Evolutionary conservation across 176 grass and related monocot genomes (phyloP).

Genomic region (Oropetium thomaeum): DNA sequence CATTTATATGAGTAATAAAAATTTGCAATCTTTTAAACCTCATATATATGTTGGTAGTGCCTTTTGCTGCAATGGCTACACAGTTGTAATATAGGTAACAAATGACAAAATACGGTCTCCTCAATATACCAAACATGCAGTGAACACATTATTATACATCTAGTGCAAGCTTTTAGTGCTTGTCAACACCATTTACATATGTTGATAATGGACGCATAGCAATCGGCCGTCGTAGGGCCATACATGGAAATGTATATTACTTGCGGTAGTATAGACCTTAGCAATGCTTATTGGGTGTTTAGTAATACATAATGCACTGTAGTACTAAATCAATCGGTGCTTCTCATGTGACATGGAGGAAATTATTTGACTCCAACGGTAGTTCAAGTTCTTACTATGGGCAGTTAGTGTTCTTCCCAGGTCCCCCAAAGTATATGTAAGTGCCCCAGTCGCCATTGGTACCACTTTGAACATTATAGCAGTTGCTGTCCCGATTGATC

Average conservation of each 20-base stretch:
- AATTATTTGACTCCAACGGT: not conserved
- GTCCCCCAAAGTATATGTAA: conserved; percentile 45
- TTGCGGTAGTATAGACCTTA: not conserved
- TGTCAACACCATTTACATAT: no score
- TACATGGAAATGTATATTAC: not conserved
- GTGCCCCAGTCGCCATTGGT: conserved; percentile 40
- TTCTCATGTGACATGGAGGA: not conserved
- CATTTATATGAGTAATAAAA: no score
- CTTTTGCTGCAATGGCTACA: no score
- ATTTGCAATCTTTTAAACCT: no score
- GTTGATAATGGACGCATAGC: no score
- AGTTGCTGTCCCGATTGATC: conserved; percentile 19
- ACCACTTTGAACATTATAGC: conserved; percentile 39
- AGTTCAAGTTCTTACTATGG: conserved; percentile 13
- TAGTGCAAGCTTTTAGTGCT: no score
- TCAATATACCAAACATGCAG: no score
- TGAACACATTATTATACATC: no score
- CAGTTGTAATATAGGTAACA: no score
- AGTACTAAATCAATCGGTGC: not conserved
- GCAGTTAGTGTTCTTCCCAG: conserved; percentile 38
- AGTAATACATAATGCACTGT: not conserved
- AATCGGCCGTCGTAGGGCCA: no score
- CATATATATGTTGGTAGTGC: no score
- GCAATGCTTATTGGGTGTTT: not conserved
- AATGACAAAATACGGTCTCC: no score